Percentiles rank a stretch among this genome's conserved stretches.
Evolutionary conservation across 148 eudicot species (phyloP).

Genomic region (Limonium bicolor): DNA sequence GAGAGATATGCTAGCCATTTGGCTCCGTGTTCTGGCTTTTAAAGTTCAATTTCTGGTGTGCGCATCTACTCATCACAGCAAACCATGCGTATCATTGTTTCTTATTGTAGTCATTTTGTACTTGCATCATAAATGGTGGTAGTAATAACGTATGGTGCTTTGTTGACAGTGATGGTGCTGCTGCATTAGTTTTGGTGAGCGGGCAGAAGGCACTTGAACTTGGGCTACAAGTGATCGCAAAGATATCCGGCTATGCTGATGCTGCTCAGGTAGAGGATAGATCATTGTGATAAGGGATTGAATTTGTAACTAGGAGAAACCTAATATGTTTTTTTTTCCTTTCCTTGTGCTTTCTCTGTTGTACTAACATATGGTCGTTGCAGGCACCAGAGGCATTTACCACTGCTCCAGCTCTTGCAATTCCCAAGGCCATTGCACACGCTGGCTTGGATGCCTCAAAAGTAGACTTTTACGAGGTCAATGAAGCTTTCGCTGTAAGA

Average conservation of each 20-base stretch:
- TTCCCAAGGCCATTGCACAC: conserved; percentile 80
- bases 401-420: conserved; percentile 94
- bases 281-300: too few species aligned
- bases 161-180: conserved; percentile 95
- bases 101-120: too few species aligned
- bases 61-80: too few species aligned
- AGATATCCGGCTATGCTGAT: conserved; percentile 78
- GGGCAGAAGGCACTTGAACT: conserved; percentile 72
- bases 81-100: too few species aligned
- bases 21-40: too few species aligned
- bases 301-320: too few species aligned
- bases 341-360: too few species aligned
- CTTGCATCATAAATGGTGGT: too few species aligned
- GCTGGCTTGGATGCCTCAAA: conserved; percentile 70
- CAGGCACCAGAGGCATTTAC: conserved; percentile 95
- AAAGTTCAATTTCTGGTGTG: too few species aligned
- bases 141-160: too few species aligned
- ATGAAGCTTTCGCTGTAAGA: conserved; percentile 94
- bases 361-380: conserved; percentile 8
- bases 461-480: conserved; percentile 80
- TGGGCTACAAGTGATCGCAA: conserved; percentile 67
- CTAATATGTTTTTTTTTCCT: too few species aligned
- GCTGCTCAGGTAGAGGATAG: conserved; percentile 84
- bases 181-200: conserved; percentile 85
- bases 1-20: too few species aligned